Evolutionary conservation across 176 grass and related monocot species (phyloP).

Genomic region (Oryza australiensis): DNA sequence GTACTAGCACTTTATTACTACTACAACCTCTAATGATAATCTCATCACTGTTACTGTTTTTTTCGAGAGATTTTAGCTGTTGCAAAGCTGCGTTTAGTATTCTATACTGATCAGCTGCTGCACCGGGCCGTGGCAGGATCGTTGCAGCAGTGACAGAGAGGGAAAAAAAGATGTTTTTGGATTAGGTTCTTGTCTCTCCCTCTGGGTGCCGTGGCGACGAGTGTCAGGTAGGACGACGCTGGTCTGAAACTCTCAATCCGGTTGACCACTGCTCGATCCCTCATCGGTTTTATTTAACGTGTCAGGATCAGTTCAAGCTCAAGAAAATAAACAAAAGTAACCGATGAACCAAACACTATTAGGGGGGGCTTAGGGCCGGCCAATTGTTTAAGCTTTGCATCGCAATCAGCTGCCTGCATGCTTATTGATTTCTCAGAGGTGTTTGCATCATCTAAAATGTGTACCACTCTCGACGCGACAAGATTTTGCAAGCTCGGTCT

Average conservation of each 20-base stretch:
- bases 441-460: neutral
- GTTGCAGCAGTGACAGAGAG: neutral
- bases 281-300: neutral
- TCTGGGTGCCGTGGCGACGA: slow-evolving; percentile 23
- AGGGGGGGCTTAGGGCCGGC: slow-evolving; percentile 11
- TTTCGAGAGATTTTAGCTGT: neutral
- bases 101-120: neutral
- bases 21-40: slow-evolving; percentile 10
- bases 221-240: slow-evolving; percentile 18
- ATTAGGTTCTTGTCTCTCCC: slow-evolving; percentile 25
- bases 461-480: neutral
- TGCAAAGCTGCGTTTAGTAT: neutral
- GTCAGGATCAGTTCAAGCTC: neutral
- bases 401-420: neutral
- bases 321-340: neutral
- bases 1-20: too few species aligned
- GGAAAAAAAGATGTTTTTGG: neutral
- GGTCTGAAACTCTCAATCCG: slow-evolving; percentile 18
- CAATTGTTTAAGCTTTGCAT: slow-evolving; percentile 36
- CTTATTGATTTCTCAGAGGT: neutral
- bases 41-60: neutral
- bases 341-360: neutral
- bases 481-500: neutral
- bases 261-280: slow-evolving; percentile 32
- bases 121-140: neutral